Evolutionary conservation across 805 yeast species (phyloP).

Genomic region (Lipomyces starkeyi): DNA sequence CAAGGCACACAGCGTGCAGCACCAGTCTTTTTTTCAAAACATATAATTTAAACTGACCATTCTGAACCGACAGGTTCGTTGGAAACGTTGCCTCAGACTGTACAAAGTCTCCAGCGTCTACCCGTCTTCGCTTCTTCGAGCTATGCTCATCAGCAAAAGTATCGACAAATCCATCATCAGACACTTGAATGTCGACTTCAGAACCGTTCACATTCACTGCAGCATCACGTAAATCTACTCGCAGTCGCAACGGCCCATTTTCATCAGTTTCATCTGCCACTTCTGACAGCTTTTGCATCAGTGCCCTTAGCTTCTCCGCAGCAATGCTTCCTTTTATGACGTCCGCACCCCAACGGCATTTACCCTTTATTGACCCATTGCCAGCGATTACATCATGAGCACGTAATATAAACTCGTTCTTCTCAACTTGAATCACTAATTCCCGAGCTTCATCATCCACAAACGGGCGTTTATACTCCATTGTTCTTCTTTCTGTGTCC

Average conservation of each 20-base stretch:
- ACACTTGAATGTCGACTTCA: constrained; percentile 5
- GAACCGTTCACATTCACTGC: constrained; percentile 11
- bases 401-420: constrained; percentile 17
- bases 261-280: neutral
- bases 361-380: neutral
- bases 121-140: constrained; percentile 1
- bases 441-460: constrained; percentile 24
- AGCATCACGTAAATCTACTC: constrained; percentile 19
- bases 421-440: constrained; percentile 23
- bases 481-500: constrained; percentile 4
- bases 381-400: constrained; percentile 19
- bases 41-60: constrained; percentile 22
- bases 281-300: constrained; percentile 14
- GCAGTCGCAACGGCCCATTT: constrained; percentile 14
- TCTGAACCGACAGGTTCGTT: constrained; percentile 11
- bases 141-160: constrained; percentile 1
- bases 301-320: constrained; percentile 14
- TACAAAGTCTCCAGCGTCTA: neutral
- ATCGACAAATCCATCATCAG: constrained; percentile 22
- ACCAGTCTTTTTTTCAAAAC: constrained; percentile 6
- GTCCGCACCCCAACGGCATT: constrained; percentile 30
- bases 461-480: constrained; percentile 36
- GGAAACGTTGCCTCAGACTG: neutral
- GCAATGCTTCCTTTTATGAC: constrained; percentile 6
- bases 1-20: constrained; percentile 15